Evolutionary conservation across 495 filamentous ascomycete species (phyloP).

Genomic region (Annulohypoxylon moriforme): DNA sequence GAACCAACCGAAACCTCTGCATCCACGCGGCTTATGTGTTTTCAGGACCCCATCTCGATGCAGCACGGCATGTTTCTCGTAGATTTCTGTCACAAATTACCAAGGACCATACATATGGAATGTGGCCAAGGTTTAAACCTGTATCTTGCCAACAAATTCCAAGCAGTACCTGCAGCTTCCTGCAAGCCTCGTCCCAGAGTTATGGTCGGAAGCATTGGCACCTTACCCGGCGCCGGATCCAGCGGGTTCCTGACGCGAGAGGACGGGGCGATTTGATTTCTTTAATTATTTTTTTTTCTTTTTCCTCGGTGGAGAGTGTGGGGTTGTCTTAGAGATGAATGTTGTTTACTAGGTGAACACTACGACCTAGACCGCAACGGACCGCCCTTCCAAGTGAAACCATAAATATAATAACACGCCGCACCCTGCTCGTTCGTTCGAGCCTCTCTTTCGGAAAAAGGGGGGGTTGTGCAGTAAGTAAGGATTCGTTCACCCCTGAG

Average conservation of each 20-base stretch:
- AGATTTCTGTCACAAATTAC: constrained; percentile 1
- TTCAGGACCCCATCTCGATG: constrained; percentile 1
- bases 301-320: not conserved
- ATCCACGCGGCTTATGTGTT: constrained; percentile 10
- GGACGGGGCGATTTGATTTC: not conserved
- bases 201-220: constrained; percentile 2
- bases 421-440: not conserved
- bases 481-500: not conserved
- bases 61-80: constrained; percentile 4
- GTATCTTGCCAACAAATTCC: not conserved
- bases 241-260: constrained; percentile 12
- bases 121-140: not conserved
- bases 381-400: not conserved
- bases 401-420: not conserved
- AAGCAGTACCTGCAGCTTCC: constrained; percentile 8
- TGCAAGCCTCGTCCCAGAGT: constrained; percentile 11
- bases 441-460: not conserved
- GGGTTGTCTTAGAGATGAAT: not conserved
- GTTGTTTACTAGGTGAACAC: not conserved
- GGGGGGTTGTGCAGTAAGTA: not conserved
- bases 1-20: constrained; percentile 16
- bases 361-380: not conserved
- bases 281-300: no score
- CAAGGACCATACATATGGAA: not conserved
- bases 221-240: constrained; percentile 15